phyloP scores from a whole-genome alignment of 2,329 filamentous ascomycete genomes.

The Ascochyta koolunga region DNA sequence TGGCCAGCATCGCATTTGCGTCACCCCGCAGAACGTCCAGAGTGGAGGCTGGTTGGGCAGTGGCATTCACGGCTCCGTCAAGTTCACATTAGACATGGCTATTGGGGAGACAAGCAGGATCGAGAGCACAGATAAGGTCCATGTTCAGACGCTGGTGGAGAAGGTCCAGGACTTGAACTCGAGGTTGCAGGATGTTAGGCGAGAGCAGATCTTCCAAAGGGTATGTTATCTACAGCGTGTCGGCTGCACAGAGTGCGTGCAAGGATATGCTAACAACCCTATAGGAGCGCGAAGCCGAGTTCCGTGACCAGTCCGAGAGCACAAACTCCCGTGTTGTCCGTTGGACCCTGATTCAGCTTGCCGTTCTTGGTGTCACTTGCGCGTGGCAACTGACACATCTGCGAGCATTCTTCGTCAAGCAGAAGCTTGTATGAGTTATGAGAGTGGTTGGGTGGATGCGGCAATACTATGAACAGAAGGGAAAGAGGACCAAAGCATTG shows the following conservation, averaged over 20 bases:
- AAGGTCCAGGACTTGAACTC: slow-evolving; percentile 89
- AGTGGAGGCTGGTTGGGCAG: slow-evolving; percentile 75
- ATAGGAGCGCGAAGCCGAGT: slow-evolving; percentile 95
- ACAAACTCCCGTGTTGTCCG: slow-evolving; percentile 91
- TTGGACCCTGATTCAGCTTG: slow-evolving; percentile 91
- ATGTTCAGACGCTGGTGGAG: slow-evolving; percentile 86
- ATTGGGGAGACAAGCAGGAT: slow-evolving; percentile 95
- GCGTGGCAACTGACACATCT: slow-evolving; percentile 97
- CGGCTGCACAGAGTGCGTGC: background rate
- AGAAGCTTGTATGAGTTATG: slow-evolving; percentile 83
- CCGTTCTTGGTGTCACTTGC: slow-evolving; percentile 84
- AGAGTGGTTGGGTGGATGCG: background rate
- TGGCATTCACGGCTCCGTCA: slow-evolving; percentile 75
- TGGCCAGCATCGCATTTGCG: slow-evolving; percentile 96
- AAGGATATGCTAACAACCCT: slow-evolving; percentile 19
- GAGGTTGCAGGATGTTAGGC: slow-evolving; percentile 82
- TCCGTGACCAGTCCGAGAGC: slow-evolving; percentile 93
- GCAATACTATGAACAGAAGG: slow-evolving; percentile 14
- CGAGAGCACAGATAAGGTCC: slow-evolving; percentile 90
- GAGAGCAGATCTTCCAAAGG: slow-evolving; percentile 96
- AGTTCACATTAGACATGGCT: slow-evolving; percentile 84
- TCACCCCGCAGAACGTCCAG: slow-evolving; percentile 79
- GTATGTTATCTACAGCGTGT: slow-evolving; percentile 55
- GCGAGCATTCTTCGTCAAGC: slow-evolving; percentile 98
- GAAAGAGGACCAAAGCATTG: slow-evolving; percentile 16